Evolutionary conservation across 1,284 basidiomycete species (phyloP), one percentile per base, ranked within the genome.

Genomic region (Kwoniella shivajii): DNA sequence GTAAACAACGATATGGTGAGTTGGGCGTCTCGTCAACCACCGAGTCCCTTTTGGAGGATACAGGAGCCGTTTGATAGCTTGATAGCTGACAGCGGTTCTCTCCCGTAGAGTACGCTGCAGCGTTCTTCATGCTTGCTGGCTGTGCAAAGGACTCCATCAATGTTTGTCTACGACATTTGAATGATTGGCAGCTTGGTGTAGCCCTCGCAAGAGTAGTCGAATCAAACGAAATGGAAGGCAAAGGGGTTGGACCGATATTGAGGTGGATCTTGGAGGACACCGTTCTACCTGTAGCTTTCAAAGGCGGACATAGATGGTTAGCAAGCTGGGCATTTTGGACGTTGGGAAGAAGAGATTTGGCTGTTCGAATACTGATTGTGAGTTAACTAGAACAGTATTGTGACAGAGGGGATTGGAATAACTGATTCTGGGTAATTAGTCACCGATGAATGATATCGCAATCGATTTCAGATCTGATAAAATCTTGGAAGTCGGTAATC

Each of bases 291-390:
- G 81, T 84, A 20, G 93, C 93, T 0, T 90, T 97, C 72, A 81
- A 82, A 50, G 83, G 87, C 18, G 93, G 92, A 0, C 92, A 97
- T 75, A 83, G 95, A 33, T 98, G 90, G 88, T 80, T 98, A n/a
- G 90, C 86, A n/a, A 91, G 88, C 60, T 99, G 94, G 95, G 90
- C 90, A 3, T 93, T 97, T 75, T 96, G 93, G 91, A 80, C 91
- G 61, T 80, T 98, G 27, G 86, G 87, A 62, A 82, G 90, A 31
- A 82, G 89, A 46, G 93, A 97, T 76, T 73, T 96, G 13, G 87
- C 92, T 1, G 89, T 96, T 1, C 60, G 68, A 18, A 68, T 74
- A 1, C 55, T 77, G n/a, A 68, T 77, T n/a, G 71, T 71, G 50
- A 53, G 66, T 67, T 33, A 6, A 20, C 31, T 20, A 7, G 5